Evolutionary conservation across 1,139 yeast species (phyloP), one percentile per base, ranked within the genome.

Genomic region (Meyerozyma smithsonii): DNA sequence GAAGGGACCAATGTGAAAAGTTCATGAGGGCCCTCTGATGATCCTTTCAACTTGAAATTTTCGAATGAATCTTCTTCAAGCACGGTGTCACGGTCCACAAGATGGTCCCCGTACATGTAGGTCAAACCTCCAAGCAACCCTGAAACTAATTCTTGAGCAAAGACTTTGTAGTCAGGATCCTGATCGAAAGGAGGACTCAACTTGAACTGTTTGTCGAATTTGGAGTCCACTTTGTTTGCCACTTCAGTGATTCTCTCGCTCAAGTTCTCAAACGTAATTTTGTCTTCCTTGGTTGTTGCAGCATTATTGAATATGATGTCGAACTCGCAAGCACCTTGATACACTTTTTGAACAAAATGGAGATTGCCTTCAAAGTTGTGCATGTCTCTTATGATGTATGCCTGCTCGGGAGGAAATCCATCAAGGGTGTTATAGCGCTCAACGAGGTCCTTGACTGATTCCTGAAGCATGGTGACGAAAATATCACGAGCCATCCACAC

Each of bases 51-150:
- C 17, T 73, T 65, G 19, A 75, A 71, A 14, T 76, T 76, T 44
- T 75, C 79, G 56, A 79, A 79, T 1, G 77, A 71, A 14, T 79
- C 81, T 43, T 84, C 92, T 47, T 84, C 87, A 28, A 83, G 65
- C 6, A 72, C 67, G 2, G 89, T 78, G 4, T 72, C 72, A 49
- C 96, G 70, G 54, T 89, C 96, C 12, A 90, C 95, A 38, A 85
- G 55, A 42, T 85, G 88, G 41, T 82, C 85, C n/a, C 98, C 98
- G 52, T 87, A 72, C 52, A 85, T 84, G 59, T 88, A 90, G 1
- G 96, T 86, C 40, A 92, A 73, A 8, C 97, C 97, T 11, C 97
- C 98, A 41, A 88, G 62, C 36, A 92, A 67, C 38, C 92, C 92
- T 0, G 97, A 84, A 14, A 92, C 58, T 32, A 88, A 66, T 50